phyloP scores from a whole-genome alignment of 1,284 basidiomycete genomes.

The Trichosporon sp. region DNA sequence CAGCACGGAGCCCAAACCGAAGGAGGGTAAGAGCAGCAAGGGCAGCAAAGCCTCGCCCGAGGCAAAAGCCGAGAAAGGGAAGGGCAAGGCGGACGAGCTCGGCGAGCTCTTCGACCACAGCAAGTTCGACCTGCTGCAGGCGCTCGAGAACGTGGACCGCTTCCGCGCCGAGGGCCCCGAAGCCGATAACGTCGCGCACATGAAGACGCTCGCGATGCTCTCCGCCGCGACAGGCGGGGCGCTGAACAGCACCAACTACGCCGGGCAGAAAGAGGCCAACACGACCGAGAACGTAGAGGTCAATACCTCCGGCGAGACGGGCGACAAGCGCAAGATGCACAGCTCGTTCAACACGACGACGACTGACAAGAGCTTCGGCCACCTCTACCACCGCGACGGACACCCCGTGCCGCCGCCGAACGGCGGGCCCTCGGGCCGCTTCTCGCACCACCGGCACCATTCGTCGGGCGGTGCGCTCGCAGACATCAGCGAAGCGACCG shows the following conservation, averaged over 20 bases:
- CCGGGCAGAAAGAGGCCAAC: background rate
- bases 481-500: conserved; percentile 6
- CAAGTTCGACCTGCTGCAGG: background rate
- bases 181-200: background rate
- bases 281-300: background rate
- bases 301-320: background rate
- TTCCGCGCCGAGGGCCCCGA: background rate
- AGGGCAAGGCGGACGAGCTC: background rate
- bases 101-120: background rate
- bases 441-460: background rate
- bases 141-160: background rate
- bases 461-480: background rate
- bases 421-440: background rate
- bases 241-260: background rate
- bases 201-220: background rate
- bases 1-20: background rate
- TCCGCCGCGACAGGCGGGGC: background rate
- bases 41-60: background rate
- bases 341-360: conserved; percentile 10
- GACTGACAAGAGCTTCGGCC: conserved; percentile 46
- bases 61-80: background rate
- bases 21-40: background rate
- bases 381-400: conserved; percentile 37
- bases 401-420: conserved; percentile 21
- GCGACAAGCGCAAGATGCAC: conserved; percentile 4